Conservation (phyloP, 208 protist species). For the Eutreptiella sp. region DNA sequence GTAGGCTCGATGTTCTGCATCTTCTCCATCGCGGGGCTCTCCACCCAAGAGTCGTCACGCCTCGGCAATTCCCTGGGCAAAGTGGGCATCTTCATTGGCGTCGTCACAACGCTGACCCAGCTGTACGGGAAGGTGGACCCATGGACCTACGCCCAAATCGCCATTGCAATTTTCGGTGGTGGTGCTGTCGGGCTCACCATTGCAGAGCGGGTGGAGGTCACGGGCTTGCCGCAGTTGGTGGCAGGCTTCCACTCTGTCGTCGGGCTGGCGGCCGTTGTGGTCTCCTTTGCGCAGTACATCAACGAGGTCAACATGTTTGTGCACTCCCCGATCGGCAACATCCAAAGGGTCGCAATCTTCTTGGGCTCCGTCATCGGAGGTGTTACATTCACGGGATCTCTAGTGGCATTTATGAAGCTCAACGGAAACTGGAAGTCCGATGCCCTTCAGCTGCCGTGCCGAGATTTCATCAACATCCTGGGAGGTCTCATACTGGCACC, state of each 20-base stretch:
- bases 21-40: slow-evolving; percentile 42
- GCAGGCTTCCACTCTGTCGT: slow-evolving; percentile 58
- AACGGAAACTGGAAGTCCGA: slow-evolving; percentile 31
- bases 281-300: slow-evolving; percentile 36
- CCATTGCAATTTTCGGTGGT: slow-evolving; percentile 36
- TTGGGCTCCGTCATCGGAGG: slow-evolving; percentile 65
- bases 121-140: slow-evolving; percentile 19
- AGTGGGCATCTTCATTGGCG: slow-evolving; percentile 49
- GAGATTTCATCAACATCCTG: too few species aligned
- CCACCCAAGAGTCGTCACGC: slow-evolving; percentile 44
- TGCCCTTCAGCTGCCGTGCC: too few species aligned
- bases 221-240: slow-evolving; percentile 55
- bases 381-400: slow-evolving; percentile 75
- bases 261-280: slow-evolving; percentile 44
- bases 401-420: slow-evolving; percentile 77
- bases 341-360: slow-evolving; percentile 42
- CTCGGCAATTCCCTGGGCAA: slow-evolving; percentile 53
- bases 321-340: slow-evolving; percentile 30
- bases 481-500: too few species aligned
- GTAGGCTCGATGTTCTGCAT: slow-evolving; percentile 42
- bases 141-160: slow-evolving; percentile 3
- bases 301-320: slow-evolving; percentile 28
- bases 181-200: slow-evolving; percentile 42
- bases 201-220: slow-evolving; percentile 41
- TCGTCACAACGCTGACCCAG: slow-evolving; percentile 46